Base-by-base conservation (phyloP, 495 filamentous ascomycete genomes). In the Aspergillus sparsus region DNA sequence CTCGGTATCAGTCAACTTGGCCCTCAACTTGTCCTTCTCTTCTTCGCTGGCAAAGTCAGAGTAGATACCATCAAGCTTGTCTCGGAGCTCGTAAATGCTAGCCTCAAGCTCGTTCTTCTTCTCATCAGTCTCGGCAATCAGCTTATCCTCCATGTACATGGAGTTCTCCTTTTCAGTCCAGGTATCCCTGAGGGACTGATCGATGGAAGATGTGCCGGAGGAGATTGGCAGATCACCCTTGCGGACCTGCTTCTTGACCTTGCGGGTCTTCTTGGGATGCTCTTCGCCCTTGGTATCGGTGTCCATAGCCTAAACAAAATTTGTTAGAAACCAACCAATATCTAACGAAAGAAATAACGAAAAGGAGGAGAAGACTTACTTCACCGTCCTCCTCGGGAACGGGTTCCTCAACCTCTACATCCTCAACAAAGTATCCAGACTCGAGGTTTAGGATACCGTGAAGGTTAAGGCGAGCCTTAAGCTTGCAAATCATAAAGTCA, bases 31-130 rank as follows among this genome's bases (percentile, higher is more conserved):
- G 15, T 83, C 77, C 82, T 97, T 97, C 85, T 98, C 94, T 8
- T 96, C 91, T 0, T 98, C 94, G 67, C 79, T 90, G 62, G 91
- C 88, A 65, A 96, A 91, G 49, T 93, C 87, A 56, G 92, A 80
- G 75, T 94, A 97, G 64, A 89, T 83, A 62, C 92, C 91, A 66
- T 96, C 90, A 50, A 97, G 83, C 84, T 97, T 97, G 78, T 91
- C 91, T 62, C 93, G 87, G 68, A 95, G 82, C 66, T 97, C 91
- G 76, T 99, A 99, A 80, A 98, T 97, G 75, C 87, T 93, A 39
- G 89, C 87, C 82, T 99, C 94, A 42, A 99, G 89, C 74, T 97
- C 94, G 80, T 99, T 99, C 91, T 98, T 98, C 84, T 94, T 95
- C 80, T 98, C 91, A 71, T 98, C 94, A 21, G 94, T 99, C 74